Base-by-base conservation (phyloP, 495 filamentous ascomycete genomes). In the Hypomontagnella monticulosa region DNA sequence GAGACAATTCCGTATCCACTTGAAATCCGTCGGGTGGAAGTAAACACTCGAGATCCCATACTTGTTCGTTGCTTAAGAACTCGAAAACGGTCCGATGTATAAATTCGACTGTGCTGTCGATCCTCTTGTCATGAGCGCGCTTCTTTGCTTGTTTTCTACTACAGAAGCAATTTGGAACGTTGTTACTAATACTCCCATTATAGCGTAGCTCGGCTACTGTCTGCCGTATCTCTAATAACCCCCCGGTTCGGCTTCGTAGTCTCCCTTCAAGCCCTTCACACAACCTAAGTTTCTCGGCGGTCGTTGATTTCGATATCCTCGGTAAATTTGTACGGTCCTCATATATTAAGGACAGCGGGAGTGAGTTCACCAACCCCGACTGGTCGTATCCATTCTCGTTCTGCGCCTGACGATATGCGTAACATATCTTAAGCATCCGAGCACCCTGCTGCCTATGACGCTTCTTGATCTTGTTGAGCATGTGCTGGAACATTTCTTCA, bases 81-180 rank as follows among this genome's bases (percentile, higher is more conserved):
- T 73, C 71, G 32, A 62, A 63, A 7, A 73, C 65, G 4, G 65
- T 63, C 0, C 71, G 68, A 23, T 73, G 71, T 55, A 73, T 63
- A 33, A 73, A 73, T 8, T 34, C 16, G 0, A 73, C 59, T 9
- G 3, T 57, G 11, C 32, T 40, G 34, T 69, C 51, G 7, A 61
- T 14, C 10, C 12, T 30, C 0, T 0, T 4, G 36, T 61, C 41
- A 4, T 57, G 42, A 0, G 49, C 32, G 1, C 15, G 14, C 11
- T 7, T 3, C 11, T 1, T 34, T 14, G 0, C n/a, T n/a, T n/a
- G n/a, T n/a, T n/a, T n/a, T n/a, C n/a, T n/a, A 16, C 14, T n/a
- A 18, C 37, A 65, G 4, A 37, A 23, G 34, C 36, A 61, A 15
- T 37, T 9, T 11, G 6, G 9, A 33, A 19, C 4, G 44, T 48